A percentile compares a stretch with the other conserved stretches of the same genome.
phyloP scores from a whole-genome alignment of 2,329 filamentous ascomycete species.

The Colletotrichum sp. region DNA sequence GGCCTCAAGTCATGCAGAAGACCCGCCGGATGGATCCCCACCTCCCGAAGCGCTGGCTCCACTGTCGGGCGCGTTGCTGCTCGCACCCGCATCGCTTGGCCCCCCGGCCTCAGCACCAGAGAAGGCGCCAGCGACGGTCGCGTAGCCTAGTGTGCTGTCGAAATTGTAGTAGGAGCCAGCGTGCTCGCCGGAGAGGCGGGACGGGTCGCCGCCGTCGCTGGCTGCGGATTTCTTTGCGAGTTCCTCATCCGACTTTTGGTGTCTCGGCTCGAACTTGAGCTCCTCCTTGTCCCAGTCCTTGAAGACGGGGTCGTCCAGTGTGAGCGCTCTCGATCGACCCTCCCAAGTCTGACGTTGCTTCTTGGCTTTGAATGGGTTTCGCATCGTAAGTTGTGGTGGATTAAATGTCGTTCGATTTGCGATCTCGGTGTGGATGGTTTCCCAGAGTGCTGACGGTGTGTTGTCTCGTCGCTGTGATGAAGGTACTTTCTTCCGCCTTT shows the following conservation, averaged over 20 bases:
- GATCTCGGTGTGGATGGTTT: background rate
- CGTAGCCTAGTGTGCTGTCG: background rate
- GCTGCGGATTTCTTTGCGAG: background rate
- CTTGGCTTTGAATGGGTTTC: background rate
- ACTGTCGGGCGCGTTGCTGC: background rate
- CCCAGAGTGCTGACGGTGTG: background rate
- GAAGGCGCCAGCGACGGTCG: background rate
- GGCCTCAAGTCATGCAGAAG: background rate
- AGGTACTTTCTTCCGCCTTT: background rate
- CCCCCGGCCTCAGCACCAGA: background rate
- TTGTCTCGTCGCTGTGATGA: background rate
- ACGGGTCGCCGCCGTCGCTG: background rate
- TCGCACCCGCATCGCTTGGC: background rate
- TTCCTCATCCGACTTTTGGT: background rate
- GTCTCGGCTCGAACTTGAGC: background rate
- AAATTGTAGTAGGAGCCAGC: background rate
- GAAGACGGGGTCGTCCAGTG: background rate
- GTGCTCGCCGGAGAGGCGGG: background rate
- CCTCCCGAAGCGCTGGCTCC: background rate
- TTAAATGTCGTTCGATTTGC: background rate
- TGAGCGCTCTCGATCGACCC: background rate
- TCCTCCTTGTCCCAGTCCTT: background rate
- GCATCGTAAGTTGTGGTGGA: background rate
- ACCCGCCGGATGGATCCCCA: background rate
- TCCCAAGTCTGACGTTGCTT: background rate